A percentile compares a stretch with the other conserved stretches of the same genome.
These are phyloP conservation scores for Vitis amurensis DNA, from an alignment of 164 flowering plant species.

Conservation along the genomic window DNA sequence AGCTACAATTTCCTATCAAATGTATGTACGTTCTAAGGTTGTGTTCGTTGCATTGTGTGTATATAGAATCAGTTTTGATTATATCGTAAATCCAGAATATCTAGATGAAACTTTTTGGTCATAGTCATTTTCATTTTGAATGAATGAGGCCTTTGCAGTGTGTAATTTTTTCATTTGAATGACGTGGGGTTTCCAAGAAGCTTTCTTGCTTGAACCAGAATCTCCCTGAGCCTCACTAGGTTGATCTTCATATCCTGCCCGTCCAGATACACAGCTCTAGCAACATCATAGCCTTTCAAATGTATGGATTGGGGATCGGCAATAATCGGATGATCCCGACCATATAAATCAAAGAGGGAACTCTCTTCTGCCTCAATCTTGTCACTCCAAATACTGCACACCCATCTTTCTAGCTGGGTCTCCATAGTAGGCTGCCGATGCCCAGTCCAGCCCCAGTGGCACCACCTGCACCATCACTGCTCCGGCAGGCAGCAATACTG, in stretches of 20 bases:
- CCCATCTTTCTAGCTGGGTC: conserved; percentile 30
- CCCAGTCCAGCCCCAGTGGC: conserved; percentile 45
- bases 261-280: conserved; percentile 38
- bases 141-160: too few relatives aligned
- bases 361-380: conserved; percentile 45
- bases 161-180: not conserved
- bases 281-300: conserved; percentile 23
- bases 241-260: conserved; percentile 42
- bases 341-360: conserved; percentile 32
- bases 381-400: conserved; percentile 40
- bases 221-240: conserved; percentile 35
- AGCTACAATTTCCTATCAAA: too few relatives aligned
- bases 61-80: too few relatives aligned
- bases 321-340: conserved; percentile 29
- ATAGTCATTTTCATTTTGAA: too few relatives aligned
- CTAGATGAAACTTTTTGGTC: too few relatives aligned
- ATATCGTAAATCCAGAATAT: too few relatives aligned
- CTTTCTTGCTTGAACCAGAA: conserved; percentile 33
- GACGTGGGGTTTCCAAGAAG: conserved; percentile 13
- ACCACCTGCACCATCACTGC: conserved; percentile 56
- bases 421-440: conserved; percentile 29
- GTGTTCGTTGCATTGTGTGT: too few relatives aligned
- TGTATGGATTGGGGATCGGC: conserved; percentile 28
- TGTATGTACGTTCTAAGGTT: too few relatives aligned
- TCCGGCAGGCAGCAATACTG: conserved; percentile 42